Evolutionary conservation across 345 rosid species (phyloP), one percentile per base, ranked within the genome.

Genomic region (Erucastrum elatum): DNA sequence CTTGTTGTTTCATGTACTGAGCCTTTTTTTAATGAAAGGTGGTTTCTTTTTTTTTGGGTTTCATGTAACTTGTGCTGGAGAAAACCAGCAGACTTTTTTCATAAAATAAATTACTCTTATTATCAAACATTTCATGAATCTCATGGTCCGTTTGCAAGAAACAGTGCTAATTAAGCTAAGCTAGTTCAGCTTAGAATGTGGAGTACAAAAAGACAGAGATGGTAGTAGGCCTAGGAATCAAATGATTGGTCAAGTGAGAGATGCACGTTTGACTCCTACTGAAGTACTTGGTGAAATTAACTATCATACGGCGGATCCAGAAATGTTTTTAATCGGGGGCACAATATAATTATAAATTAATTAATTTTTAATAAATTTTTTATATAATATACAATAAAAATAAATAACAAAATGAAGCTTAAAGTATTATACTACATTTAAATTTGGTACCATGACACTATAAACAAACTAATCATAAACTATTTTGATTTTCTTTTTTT

Each of bases 11-110:
- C 66, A 56, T 70, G 75, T 37, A 58, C 58, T 30, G 64, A 65
- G 53, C 77, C 77, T 72, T 79, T 53, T 16, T 16, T 37, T 44
- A 16, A 72, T 16, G 61, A 71, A 73, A 69, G 70, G 68, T 16
- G 63, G 60, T 46, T 72, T 16, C 26, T 53, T 16, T 53, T 46
- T 56, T 72, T 66, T 79, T 70, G 63, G 58, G 58, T 79, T 67
- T 73, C 74, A 46, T 79, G 78, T 59, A 79, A 79, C 74, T 41
- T 72, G 12, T 59, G 67, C 66, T 71, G 72, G 72, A 77, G 61
- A 72, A 71, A 71, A 55, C 72, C 72, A 71, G 53, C 62, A 53
- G 3, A 41, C 67, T 3, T 55, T 77, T 27, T 60, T 16, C 62
- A 34, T 62, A 6, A 5, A 77, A 70, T 77, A 77, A 64, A 5